phyloP scores from a whole-genome alignment of 768 basidiomycete species.

The Candolleomyces efflorescens region DNA sequence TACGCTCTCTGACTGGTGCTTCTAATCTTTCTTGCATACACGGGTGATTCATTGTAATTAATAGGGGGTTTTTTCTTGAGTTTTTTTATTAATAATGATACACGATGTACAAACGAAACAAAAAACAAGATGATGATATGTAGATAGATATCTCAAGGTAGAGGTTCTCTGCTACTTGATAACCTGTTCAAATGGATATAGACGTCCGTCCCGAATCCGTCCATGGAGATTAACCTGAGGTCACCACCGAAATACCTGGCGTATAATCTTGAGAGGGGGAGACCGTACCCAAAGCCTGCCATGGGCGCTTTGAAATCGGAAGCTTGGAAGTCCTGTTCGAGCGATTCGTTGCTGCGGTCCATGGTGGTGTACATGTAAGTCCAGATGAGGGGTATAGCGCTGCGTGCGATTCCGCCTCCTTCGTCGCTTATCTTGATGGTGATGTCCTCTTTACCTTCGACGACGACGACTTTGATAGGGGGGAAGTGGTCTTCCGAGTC shows the following conservation, averaged over 20 bases:
- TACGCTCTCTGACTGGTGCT: too few relatives aligned
- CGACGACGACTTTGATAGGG: constrained; percentile 91
- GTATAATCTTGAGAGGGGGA: constrained; percentile 91
- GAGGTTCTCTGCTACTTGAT: constrained; percentile 76
- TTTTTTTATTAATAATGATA: too few relatives aligned
- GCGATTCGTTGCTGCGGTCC: constrained; percentile 45
- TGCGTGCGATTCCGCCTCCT: constrained; percentile 88
- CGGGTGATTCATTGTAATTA: too few relatives aligned
- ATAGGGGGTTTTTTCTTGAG: too few relatives aligned
- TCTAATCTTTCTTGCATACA: too few relatives aligned
- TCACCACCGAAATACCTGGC: constrained; percentile 96
- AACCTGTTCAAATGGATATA: constrained; percentile 89
- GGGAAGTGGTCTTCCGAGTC: constrained; percentile 78
- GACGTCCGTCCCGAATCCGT: constrained; percentile 94
- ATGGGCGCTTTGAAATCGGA: constrained; percentile 96
- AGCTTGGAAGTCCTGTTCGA: constrained; percentile 75
- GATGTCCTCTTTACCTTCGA: constrained; percentile 97
- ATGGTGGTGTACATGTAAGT: constrained; percentile 97
- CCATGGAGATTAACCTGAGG: constrained; percentile 93
- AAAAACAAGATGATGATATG: neutral
- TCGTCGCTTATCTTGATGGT: constrained; percentile 99
- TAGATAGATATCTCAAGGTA: constrained; percentile 36
- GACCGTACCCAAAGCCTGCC: constrained; percentile 94
- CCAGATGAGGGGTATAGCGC: constrained; percentile 94
- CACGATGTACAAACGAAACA: too few relatives aligned